Evolutionary conservation across 306 rosid genomes (phyloP).

Genomic region (Malus fusca): DNA sequence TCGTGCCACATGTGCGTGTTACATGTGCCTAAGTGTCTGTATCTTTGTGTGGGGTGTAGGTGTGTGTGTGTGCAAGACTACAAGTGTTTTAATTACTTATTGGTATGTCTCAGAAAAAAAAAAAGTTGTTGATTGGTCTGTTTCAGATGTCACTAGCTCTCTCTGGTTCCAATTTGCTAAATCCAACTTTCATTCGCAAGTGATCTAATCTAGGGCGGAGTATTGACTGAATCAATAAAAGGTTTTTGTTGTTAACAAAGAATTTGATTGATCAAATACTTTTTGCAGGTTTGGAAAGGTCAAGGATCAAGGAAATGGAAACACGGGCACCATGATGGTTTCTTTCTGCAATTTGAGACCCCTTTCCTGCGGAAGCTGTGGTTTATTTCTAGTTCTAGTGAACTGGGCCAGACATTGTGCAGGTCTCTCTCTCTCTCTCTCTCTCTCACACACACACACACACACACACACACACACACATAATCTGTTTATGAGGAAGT

Average conservation of each 20-base stretch:
- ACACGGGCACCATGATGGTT: constrained; percentile 85
- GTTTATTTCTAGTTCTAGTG: constrained; percentile 80
- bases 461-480: background rate
- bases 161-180: background rate
- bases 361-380: constrained; percentile 68
- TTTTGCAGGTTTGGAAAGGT: constrained; percentile 93
- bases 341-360: constrained; percentile 87
- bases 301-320: constrained; percentile 96
- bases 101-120: background rate
- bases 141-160: background rate
- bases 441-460: background rate
- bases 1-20: background rate
- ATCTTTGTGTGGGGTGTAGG: background rate
- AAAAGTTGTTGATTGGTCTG: background rate
- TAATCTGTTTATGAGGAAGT: background rate
- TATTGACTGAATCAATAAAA: constrained; percentile 3
- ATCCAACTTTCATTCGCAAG: background rate
- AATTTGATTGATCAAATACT: constrained; percentile 5
- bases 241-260: background rate
- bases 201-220: background rate
- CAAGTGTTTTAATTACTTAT: background rate
- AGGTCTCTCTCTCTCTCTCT: constrained; percentile 49
- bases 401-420: constrained; percentile 82
- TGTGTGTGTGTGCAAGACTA: background rate
- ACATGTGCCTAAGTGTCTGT: background rate